phyloP scores from a whole-genome alignment of 768 basidiomycete species.

The Naematelia aurantialba region DNA sequence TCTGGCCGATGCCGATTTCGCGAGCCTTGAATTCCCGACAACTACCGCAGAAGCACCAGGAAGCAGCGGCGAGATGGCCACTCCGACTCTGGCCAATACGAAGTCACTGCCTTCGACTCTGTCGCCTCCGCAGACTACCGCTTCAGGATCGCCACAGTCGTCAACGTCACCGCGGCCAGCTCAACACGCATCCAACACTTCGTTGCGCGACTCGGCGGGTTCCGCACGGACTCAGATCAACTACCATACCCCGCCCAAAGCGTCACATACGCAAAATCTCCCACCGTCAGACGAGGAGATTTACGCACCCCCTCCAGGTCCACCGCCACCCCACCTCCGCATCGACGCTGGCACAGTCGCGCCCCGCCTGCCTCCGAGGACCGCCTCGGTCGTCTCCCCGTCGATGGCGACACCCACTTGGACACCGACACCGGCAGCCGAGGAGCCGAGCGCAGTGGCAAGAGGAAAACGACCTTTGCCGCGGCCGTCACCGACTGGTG shows the following conservation, averaged over 20 bases:
- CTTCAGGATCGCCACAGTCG: neutral
- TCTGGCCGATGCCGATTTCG: neutral
- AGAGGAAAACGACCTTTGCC: neutral
- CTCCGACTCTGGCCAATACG: neutral
- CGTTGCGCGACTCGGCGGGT: slow-evolving; percentile 11
- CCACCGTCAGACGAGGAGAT: slow-evolving; percentile 1
- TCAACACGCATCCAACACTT: slow-evolving; percentile 4
- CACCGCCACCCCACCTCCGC: slow-evolving; percentile 24
- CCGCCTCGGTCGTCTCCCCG: neutral
- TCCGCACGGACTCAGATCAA: slow-evolving; percentile 9
- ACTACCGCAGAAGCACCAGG: neutral
- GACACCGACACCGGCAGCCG: neutral
- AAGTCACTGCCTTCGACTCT: neutral
- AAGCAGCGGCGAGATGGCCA: neutral
- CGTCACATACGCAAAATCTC: neutral
- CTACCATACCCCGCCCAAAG: neutral
- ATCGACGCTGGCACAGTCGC: slow-evolving; percentile 8
- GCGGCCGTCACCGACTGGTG: neutral
- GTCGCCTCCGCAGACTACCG: neutral
- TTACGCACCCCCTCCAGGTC: slow-evolving; percentile 27
- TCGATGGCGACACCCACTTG: no score
- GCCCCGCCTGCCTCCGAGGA: slow-evolving; percentile 1
- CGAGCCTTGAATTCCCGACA: neutral
- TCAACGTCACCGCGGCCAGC: neutral
- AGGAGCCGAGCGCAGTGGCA: neutral